Conservation (phyloP, 1,139 yeast genomes). For the Petasospora rhodanensis region DNA sequence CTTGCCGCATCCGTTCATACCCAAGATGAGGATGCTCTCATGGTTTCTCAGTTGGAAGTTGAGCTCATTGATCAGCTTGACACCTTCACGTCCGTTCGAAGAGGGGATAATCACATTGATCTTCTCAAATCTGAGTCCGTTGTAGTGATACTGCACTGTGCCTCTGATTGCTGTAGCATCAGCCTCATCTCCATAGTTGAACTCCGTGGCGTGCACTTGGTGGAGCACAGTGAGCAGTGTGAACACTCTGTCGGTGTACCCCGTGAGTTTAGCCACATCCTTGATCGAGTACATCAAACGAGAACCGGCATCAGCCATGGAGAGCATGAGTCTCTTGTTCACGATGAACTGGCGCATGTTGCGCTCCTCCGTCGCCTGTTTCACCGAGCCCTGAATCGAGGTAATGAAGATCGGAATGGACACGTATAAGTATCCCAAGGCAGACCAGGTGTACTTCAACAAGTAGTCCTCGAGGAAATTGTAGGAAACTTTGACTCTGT, state of each 20-base stretch:
- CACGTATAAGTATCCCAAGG: conserved; percentile 85
- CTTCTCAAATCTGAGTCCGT: conserved; percentile 78
- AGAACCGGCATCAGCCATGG: conserved; percentile 96
- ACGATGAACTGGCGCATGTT: conserved; percentile 88
- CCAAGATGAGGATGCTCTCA: conserved; percentile 74
- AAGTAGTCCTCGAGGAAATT: conserved; percentile 81
- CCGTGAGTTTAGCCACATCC: conserved; percentile 87
- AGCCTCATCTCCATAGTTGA: conserved; percentile 47
- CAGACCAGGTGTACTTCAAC: conserved; percentile 91
- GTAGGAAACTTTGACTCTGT: conserved; percentile 49
- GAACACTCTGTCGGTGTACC: conserved; percentile 85
- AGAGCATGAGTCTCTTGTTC: conserved; percentile 83
- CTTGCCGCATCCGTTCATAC: conserved; percentile 88
- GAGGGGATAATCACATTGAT: conserved; percentile 81
- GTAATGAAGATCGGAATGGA: conserved; percentile 74
- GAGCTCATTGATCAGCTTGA: conserved; percentile 54
- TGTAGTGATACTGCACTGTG: conserved; percentile 73
- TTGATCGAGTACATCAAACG: conserved; percentile 92
- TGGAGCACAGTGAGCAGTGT: conserved; percentile 71
- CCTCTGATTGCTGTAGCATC: conserved; percentile 59
- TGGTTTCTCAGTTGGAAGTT: conserved; percentile 59
- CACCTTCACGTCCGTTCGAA: conserved; percentile 48
- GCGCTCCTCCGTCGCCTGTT: conserved; percentile 34
- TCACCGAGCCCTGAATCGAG: conserved; percentile 33
- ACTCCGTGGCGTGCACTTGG: conserved; percentile 70